Evolutionary conservation across 495 filamentous ascomycete species (phyloP).

Genomic region (Penicillium samsonianum): DNA sequence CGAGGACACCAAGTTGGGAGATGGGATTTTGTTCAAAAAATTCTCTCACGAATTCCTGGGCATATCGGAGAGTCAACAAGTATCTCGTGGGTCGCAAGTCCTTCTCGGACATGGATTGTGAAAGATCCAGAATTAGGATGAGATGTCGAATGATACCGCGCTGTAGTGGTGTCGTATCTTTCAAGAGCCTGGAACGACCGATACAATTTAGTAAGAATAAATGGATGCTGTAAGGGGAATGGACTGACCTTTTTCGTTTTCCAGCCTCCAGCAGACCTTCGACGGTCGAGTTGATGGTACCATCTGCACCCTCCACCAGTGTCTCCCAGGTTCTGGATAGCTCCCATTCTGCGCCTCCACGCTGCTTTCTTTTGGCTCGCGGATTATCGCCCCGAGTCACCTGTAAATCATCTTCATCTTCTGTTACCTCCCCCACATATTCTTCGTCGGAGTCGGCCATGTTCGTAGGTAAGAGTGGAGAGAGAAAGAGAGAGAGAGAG

Average conservation of each 20-base stretch:
- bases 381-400: constrained; percentile 43
- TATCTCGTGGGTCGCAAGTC: constrained; percentile 87
- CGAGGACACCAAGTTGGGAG: constrained; percentile 86
- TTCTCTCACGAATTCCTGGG: constrained; percentile 84
- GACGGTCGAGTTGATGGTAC: constrained; percentile 68
- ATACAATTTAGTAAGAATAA: background rate
- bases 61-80: constrained; percentile 77
- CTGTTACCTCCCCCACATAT: constrained; percentile 74
- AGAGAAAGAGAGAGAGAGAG: constrained; percentile 4
- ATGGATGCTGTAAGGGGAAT: background rate
- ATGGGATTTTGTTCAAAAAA: constrained; percentile 99
- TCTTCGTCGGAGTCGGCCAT: constrained; percentile 74
- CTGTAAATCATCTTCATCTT: constrained; percentile 77
- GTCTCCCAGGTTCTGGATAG: constrained; percentile 63
- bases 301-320: constrained; percentile 71
- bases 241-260: constrained; percentile 70
- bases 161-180: constrained; percentile 92
- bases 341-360: constrained; percentile 59
- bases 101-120: constrained; percentile 91
- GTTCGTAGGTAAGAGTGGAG: background rate
- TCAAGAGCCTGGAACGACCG: constrained; percentile 61
- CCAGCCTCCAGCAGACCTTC: constrained; percentile 68
- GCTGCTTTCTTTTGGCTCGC: constrained; percentile 52
- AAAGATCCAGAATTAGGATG: constrained; percentile 89
- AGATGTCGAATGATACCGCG: constrained; percentile 95